Base-by-base conservation (phyloP, 2,329 filamentous ascomycete species). In the Pyrenophora seminiperda region DNA sequence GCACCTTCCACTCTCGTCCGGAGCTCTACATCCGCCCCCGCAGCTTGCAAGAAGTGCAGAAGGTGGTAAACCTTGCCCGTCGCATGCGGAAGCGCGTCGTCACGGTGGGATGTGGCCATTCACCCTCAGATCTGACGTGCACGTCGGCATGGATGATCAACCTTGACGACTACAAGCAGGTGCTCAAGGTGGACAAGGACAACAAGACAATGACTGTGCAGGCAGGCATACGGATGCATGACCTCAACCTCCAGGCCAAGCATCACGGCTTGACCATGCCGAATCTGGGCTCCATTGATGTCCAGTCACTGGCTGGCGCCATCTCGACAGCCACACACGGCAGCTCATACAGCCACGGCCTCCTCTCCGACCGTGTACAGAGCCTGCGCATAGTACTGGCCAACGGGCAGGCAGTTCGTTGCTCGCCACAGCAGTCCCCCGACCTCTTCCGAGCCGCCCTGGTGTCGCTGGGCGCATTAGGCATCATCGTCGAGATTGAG, bases 141-240 rank as follows among this genome's bases (percentile, higher is more conserved):
- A 96, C 92, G 4, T 94, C 90, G 13, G 90, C 89, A 57, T 97
- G 94, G 94, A 86, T 97, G 69, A 79, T 97, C 62, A 97, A 97
- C 72, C 83, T 99, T 54, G 94, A 99, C 77, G 81, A 88, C 58
- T 90, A 90, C 76, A 85, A 84, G 68, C 79, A 82, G 45, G 82
- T 97, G 22, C 69, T 96, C 41, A 81, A 84, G 6, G 79, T 95
- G 40, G 85, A 96, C 67, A 75, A 73, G 42, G 78, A 83, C 31
- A 86, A 80, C 9, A 83, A 85, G 42, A 75, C 88, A 6, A 83
- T 96, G 44, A 84, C 86, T 2, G 88, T 96, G 63, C 83, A 97
- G 76, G 88, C 89, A n/a, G 94, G 94, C 13, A 96, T 97, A 58
- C 83, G 93, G 15, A 78, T 99, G 53, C 84, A 84, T 62, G 77